Percentiles rank a stretch among this genome's conserved stretches.
Evolutionary conservation across 2,329 filamentous ascomycete genomes (phyloP).

Genomic region (Phialocephala subalpina): DNA sequence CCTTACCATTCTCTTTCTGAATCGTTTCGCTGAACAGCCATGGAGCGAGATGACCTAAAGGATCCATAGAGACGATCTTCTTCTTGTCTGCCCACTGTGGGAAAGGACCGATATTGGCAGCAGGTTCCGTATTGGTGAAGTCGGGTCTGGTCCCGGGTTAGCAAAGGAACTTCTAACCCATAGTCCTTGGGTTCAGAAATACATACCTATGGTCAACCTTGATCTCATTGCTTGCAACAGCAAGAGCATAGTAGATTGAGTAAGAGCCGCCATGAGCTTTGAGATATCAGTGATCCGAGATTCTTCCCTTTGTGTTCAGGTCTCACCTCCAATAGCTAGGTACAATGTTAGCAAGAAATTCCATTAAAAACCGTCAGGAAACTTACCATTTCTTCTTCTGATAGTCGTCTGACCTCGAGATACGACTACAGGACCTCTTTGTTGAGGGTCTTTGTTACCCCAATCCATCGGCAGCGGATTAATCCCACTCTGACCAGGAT

Average conservation of each 20-base stretch:
- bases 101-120: constrained; percentile 88
- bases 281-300: constrained; percentile 34
- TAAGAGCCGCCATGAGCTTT: constrained; percentile 88
- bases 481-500: constrained; percentile 93
- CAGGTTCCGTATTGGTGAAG: constrained; percentile 88
- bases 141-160: constrained; percentile 57
- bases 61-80: constrained; percentile 98
- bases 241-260: constrained; percentile 93
- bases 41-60: constrained; percentile 85
- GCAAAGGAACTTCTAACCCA: not conserved
- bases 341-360: constrained; percentile 42
- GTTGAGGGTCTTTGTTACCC: constrained; percentile 78
- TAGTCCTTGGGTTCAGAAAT: not conserved
- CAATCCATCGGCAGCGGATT: constrained; percentile 89
- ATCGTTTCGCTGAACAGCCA: constrained; percentile 85
- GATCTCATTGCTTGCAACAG: constrained; percentile 90
- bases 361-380: constrained; percentile 34
- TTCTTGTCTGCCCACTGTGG: constrained; percentile 87
- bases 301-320: not conserved
- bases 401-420: constrained; percentile 80
- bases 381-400: constrained; percentile 78
- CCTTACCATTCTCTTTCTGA: constrained; percentile 72
- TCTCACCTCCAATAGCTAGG: constrained; percentile 65
- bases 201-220: constrained; percentile 76
- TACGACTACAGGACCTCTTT: constrained; percentile 88